phyloP scores from a whole-genome alignment of 208 protist species.

The Naegleria fowleri region DNA sequence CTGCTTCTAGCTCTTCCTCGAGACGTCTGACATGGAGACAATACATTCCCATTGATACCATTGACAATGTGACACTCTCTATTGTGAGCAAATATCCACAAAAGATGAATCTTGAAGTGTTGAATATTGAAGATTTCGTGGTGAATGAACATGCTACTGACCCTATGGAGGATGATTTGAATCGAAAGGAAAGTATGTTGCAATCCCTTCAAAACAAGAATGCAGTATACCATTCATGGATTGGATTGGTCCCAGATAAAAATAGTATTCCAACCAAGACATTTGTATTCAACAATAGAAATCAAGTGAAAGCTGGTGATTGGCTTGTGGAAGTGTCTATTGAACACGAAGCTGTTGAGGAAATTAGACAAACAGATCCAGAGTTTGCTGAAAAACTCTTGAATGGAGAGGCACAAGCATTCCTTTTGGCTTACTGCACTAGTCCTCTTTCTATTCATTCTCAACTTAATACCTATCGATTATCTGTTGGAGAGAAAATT shows the following conservation, averaged over 20 bases:
- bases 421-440: background rate
- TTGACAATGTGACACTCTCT: background rate
- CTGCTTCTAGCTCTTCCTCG: too few relatives aligned
- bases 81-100: background rate
- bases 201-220: background rate
- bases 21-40: background rate
- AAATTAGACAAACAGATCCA: background rate
- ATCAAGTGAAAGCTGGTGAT: background rate
- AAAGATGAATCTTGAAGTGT: background rate
- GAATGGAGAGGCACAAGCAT: background rate
- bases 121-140: background rate
- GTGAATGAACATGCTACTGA: background rate
- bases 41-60: background rate
- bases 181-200: background rate
- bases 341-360: background rate
- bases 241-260: background rate
- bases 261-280: background rate
- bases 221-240: background rate
- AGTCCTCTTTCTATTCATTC: background rate
- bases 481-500: background rate
- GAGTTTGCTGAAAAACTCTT: background rate
- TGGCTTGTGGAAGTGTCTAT: background rate
- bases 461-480: background rate
- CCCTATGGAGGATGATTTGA: background rate
- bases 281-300: background rate